Base-by-base conservation (phyloP, 768 basidiomycete genomes). In the Daedaleopsis sinensis region DNA sequence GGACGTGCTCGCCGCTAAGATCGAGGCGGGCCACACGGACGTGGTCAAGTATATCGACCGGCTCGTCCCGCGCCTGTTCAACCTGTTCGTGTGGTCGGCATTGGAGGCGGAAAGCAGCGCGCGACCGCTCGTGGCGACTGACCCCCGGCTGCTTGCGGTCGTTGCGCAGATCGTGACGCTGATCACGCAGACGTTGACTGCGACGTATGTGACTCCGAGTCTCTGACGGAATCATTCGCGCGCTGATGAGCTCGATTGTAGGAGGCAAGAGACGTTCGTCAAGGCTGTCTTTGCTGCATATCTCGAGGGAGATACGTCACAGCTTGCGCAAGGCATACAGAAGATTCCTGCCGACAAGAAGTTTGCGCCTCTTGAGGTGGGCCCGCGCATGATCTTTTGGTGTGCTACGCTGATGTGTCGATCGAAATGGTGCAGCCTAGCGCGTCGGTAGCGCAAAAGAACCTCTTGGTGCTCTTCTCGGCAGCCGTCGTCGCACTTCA, bases 21-120 rank as follows among this genome's bases (percentile, higher is more conserved):
- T 80, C 8, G 69, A 71, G 3, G 57, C 53, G n/a, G 71, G 70
- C 1, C 68, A 96, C 71, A 70, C 76, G 0, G 97, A 98, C 70
- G 80, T 98, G 18, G 74, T 83, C 0, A 93, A 90, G 73, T 94
- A 94, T 68, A 80, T 89, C 38, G 92, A 97, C 65, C 79, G 80
- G 19, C 76, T 98, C 1, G 81, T 95, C 2, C 86, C 90, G 16
- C 77, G 82, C 32, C 68, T 98, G 5, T 93, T 86, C 67, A 85
- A 85, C 52, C 72, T 96, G 35, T 81, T 84, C 56, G 68, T 86
- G n/a, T 69, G 72, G 39, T 78, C 79, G 12, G 75, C 81, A 1
- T 59, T 77, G 15, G 57, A 62, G 44, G 67, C 64, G 35, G 63
- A 65, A 18, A 64, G 27, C 7, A 32, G 27, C 27, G 27, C 62